These are phyloP conservation scores for Podospora bellae-mahoneyi DNA, from an alignment of 495 filamentous ascomycete species.

Conservation along the genomic window DNA sequence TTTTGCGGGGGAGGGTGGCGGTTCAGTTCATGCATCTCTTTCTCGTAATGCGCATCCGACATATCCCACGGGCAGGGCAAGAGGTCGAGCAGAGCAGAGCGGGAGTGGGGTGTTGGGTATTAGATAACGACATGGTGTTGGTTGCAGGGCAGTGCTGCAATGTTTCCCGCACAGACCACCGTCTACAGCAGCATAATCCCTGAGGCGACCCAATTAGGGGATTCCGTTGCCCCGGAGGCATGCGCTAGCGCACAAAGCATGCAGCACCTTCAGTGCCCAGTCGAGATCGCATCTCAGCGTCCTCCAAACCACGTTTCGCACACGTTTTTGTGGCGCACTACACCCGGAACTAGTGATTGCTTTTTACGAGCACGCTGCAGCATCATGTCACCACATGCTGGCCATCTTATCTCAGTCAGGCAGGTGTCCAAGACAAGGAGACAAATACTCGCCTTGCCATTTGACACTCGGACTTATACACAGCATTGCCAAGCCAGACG, in stretches of 20 bases:
- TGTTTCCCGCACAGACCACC: background rate
- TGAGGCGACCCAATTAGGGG: background rate
- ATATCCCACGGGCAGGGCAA: no score
- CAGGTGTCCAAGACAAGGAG: background rate
- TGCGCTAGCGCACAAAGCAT: background rate
- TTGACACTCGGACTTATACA: background rate
- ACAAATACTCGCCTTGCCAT: background rate
- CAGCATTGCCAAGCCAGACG: background rate
- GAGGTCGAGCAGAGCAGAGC: no score
- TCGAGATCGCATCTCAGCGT: conserved; percentile 3
- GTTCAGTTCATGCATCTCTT: background rate
- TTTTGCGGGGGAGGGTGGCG: background rate
- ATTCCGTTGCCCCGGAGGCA: background rate
- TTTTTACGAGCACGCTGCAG: background rate
- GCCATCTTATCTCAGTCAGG: background rate
- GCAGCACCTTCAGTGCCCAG: background rate
- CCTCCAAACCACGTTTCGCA: conserved; percentile 1
- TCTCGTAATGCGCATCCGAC: background rate
- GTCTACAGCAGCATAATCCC: no score
- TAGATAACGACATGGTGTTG: background rate
- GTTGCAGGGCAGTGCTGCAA: background rate
- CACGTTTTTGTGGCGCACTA: conserved; percentile 4
- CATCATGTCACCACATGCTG: background rate
- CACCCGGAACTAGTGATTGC: background rate
- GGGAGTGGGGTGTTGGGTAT: background rate